Evolutionary conservation across 306 rosid species (phyloP), one percentile per base, ranked within the genome.

Genomic region (Prunus salicina): DNA sequence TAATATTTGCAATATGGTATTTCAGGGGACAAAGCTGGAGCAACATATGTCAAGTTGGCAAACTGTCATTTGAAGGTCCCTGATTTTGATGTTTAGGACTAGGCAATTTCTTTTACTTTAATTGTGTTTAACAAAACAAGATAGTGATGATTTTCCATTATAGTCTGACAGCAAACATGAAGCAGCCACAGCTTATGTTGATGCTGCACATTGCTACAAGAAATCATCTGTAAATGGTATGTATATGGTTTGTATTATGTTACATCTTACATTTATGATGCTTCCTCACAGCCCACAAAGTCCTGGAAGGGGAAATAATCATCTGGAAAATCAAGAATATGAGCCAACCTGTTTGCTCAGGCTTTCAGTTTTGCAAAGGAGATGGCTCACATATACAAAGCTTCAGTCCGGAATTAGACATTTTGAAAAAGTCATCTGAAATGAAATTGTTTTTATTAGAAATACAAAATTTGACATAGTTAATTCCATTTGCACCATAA

Each of bases 161-260:
- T 73, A 95, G 99, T 72, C 74, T 81, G 99, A 96, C 65, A 96
- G 97, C 82, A 91, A 92, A 81, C 99, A 95, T 68, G 99, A 95
- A 84, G 98, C 98, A 38, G 90, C 99, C 72, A 90, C 90, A 76
- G 91, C 99, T 78, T 88, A 88, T 76, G 91, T 89, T 82, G 99
- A 95, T 70, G 97, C 98, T 75, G 97, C 91, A 16, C 96, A 95
- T 83, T 86, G 96, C 89, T 95, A 90, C 68, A 95, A 95, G 87
- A 95, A 95, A 81, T 83, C 88, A 55, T 76, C 86, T 79, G 79
- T 82, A 41, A 88, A 81, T 13, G 98, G 98, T 92, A 82, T 78
- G 92, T 55, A 52, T 55, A 78, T 76, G 89, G 51, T 47, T 61
- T 15, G 65, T 69, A 16, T 52, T 22, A 8, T 45, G 67, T 63